Percentiles rank a stretch among this genome's conserved stretches.
Conservation (phyloP, 306 rosid species). For the Adenanthera pavonina region DNA sequence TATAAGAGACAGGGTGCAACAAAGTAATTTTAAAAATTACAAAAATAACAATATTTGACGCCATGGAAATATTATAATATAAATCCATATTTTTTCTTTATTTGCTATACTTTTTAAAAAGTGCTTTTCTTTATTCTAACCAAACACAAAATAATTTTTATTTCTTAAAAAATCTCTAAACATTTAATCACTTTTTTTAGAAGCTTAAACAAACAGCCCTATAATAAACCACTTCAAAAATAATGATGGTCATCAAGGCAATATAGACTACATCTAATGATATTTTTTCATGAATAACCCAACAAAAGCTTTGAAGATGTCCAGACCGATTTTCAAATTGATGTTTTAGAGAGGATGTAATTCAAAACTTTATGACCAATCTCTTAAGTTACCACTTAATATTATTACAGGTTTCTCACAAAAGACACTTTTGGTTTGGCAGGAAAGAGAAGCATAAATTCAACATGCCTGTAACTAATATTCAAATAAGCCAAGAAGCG, state of each 20-base stretch:
- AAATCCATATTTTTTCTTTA: no score
- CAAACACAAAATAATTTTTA: no score
- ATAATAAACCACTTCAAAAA: not conserved
- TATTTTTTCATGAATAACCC: not conserved
- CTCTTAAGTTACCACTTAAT: not conserved
- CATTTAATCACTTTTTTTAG: no score
- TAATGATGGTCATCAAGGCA: not conserved
- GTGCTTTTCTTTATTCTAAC: no score
- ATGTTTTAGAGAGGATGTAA: not conserved
- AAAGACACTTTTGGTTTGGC: not conserved
- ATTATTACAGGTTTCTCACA: slow-evolving; percentile 3
- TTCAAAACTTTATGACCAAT: not conserved
- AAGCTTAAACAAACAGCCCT: no score
- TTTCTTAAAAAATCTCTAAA: no score
- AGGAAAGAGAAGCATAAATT: not conserved
- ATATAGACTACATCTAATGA: not conserved
- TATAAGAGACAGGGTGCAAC: no score
- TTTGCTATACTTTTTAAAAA: no score
- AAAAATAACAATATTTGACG: no score
- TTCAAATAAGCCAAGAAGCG: not conserved
- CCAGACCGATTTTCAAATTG: not conserved
- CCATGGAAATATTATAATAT: no score
- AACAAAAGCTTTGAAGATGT: not conserved
- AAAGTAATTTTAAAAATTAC: no score
- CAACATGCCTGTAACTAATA: not conserved